Base-by-base conservation (phyloP, 495 filamentous ascomycete species). In the Hyaloscypha finlandica region DNA sequence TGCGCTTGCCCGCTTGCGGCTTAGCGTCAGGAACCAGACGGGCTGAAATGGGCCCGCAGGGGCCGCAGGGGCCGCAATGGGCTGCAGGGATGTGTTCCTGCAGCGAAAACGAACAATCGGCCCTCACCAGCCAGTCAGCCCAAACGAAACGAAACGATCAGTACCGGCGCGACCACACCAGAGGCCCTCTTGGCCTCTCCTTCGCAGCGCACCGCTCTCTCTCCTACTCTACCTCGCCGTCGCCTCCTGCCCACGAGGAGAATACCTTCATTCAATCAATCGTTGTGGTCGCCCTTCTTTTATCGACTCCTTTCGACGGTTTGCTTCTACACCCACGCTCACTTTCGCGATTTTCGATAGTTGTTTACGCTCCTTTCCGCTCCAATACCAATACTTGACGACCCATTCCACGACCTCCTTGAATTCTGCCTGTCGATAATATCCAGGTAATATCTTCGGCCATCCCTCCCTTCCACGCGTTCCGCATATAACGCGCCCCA, bases 281-380 rank as follows among this genome's bases (percentile, higher is more conserved):
- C 20, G 31, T 42, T n/a, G 6, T 2, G 48, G 69, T 71, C 65
- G 69, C 65, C 69, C 69, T 55, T 71, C 69, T 64, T 71, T 71
- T 71, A 71, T 71, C 69, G 69, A 68, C 69, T 30, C 20, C 14
- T 20, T 42, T 29, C n/a, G 19, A 37, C 9, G 6, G 33, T 54
- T 62, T 59, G 16, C 8, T n/a, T 32, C 57, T 39, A 19, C 59
- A 54, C 14, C 45, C 68, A 65, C 69, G 48, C 58, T 65, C 65
- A 33, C 42, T 63, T 54, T 20, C 4, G 14, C 58, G 25, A n/a
- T 25, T 22, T 29, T 56, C 29, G 32, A 48, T 63, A 62, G 33
- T 58, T 67, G 19, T 63, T 35, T 31, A 29, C 51, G 31, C 57
- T 67, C 65, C 57, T 33, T 61, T 37, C 25, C n/a, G n/a, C 39